These are phyloP conservation scores for Colletotrichum spaethianum DNA, from an alignment of 2,329 filamentous ascomycete genomes.

Conservation along the genomic window DNA sequence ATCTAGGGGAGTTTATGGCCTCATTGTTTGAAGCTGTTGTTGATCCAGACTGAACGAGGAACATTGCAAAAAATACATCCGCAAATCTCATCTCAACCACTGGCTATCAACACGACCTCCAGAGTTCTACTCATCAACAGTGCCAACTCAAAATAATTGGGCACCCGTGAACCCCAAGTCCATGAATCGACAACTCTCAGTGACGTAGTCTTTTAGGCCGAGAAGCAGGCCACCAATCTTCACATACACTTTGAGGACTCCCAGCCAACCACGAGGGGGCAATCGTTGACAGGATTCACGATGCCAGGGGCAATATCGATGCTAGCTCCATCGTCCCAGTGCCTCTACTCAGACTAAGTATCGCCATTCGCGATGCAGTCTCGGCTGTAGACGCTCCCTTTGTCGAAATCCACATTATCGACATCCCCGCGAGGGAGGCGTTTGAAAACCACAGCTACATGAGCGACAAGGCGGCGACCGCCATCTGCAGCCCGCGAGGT, in stretches of 20 bases:
- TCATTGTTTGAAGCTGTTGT: not conserved
- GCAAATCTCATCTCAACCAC: not conserved
- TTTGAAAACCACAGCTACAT: conserved; percentile 77
- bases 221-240: conserved; percentile 68
- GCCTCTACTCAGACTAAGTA: conserved; percentile 81
- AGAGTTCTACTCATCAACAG: conserved; percentile 82
- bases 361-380: conserved; percentile 82
- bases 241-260: conserved; percentile 79
- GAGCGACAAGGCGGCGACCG: conserved; percentile 81
- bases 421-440: conserved; percentile 79
- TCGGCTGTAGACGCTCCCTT: conserved; percentile 79
- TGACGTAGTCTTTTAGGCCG: conserved; percentile 68
- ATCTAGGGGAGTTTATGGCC: not conserved
- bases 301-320: conserved; percentile 70
- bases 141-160: conserved; percentile 87
- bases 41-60: not conserved
- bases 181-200: conserved; percentile 80
- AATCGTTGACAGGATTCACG: conserved; percentile 81
- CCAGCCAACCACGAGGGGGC: conserved; percentile 84
- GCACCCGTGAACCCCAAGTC: conserved; percentile 79
- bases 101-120: conserved; percentile 50
- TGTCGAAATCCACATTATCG: conserved; percentile 83
- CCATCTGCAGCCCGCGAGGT: conserved; percentile 79
- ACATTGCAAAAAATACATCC: not conserved
- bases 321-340: conserved; percentile 83